These are phyloP conservation scores for Cryptosporidium baileyi DNA, from an alignment of 169 alveolate species.

Conservation along the genomic window DNA sequence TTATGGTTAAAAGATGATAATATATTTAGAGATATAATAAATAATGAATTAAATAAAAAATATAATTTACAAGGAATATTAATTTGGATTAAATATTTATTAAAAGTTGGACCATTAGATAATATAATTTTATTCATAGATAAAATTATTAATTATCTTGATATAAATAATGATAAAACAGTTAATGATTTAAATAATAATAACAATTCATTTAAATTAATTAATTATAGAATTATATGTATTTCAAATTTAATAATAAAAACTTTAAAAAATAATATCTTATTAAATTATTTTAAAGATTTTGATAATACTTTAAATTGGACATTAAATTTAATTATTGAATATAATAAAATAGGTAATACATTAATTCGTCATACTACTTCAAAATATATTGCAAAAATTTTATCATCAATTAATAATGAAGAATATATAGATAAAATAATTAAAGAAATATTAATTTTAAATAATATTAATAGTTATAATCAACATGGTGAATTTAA, in stretches of 20 bases:
- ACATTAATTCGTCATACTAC: conserved; percentile 16
- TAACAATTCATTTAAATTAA: neutral
- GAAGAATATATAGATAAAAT: neutral
- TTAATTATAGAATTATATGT: conserved; percentile 25
- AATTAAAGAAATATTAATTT: neutral
- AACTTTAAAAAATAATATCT: neutral
- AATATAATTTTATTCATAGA: conserved; percentile 25
- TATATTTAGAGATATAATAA: neutral
- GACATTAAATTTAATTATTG: neutral
- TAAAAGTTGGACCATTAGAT: conserved; percentile 40
- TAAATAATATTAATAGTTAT: neutral
- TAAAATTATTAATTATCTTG: neutral
- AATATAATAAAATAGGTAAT: neutral
- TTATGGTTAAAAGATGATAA: conserved; percentile 5
- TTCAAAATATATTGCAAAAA: conserved; percentile 52
- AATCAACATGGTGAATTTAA: neutral
- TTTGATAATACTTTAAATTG: neutral
- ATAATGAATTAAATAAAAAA: neutral
- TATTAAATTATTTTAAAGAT: neutral
- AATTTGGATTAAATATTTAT: conserved; percentile 33
- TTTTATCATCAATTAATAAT: neutral
- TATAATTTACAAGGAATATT: conserved; percentile 9
- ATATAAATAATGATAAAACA: neutral
- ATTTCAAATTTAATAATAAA: conserved; percentile 23
- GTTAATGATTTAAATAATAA: neutral